Percentiles rank a stretch among this genome's conserved stretches.
These are phyloP conservation scores for Cryptosporidium sp. DNA, from an alignment of 169 alveolate species.

Conservation along the genomic window DNA sequence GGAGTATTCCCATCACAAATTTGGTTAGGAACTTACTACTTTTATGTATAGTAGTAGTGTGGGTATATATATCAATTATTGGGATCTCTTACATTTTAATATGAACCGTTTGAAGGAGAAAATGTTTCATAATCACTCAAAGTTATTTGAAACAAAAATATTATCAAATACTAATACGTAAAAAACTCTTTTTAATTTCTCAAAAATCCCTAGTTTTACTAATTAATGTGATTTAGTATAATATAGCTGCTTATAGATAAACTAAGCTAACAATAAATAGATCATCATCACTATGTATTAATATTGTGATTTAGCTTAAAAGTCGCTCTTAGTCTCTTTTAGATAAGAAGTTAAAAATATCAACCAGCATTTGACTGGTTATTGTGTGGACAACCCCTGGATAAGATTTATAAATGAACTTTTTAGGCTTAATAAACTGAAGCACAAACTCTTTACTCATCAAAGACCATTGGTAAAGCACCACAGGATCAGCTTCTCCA, in stretches of 20 bases:
- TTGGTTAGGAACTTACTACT: slow-evolving; percentile 22
- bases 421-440: slow-evolving; percentile 21
- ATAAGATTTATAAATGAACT: slow-evolving; percentile 29
- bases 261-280: neutral
- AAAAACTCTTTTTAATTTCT: neutral
- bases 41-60: slow-evolving; percentile 14
- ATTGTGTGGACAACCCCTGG: slow-evolving; percentile 69
- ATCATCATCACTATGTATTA: too few species aligned
- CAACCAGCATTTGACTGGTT: slow-evolving; percentile 13
- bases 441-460: slow-evolving; percentile 26
- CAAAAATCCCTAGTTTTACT: neutral
- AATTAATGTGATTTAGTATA: neutral
- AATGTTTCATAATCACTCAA: neutral
- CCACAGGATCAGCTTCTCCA: slow-evolving; percentile 71
- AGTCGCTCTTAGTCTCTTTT: neutral
- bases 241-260: neutral
- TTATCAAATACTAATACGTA: neutral
- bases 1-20: slow-evolving; percentile 62
- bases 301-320: neutral
- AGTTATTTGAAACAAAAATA: neutral
- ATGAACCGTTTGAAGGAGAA: neutral
- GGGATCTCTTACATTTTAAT: slow-evolving; percentile 30
- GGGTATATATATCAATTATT: slow-evolving; percentile 51
- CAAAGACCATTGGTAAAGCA: slow-evolving; percentile 36
- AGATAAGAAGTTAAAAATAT: slow-evolving; percentile 33